A percentile compares a stretch with the other conserved stretches of the same genome.
These are phyloP conservation scores for Mucuna pruriens DNA, from an alignment of 306 rosid species.

Conservation along the genomic window DNA sequence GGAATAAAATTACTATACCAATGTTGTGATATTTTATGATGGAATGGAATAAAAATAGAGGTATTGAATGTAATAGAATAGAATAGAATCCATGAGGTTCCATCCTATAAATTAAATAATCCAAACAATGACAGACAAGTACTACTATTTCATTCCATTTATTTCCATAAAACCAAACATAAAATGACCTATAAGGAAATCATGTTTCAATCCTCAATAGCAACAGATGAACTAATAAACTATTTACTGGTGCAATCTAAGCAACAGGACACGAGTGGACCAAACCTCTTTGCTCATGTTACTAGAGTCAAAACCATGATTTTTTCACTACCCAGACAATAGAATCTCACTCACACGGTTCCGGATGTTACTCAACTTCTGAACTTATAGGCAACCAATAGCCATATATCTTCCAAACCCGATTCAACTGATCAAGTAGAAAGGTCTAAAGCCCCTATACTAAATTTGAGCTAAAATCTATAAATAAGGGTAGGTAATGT, in stretches of 20 bases:
- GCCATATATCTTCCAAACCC: background rate
- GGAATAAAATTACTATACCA: background rate
- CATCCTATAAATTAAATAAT: background rate
- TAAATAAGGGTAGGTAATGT: background rate
- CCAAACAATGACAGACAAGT: background rate
- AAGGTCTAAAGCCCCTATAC: no score
- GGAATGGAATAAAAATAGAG: background rate
- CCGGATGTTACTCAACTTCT: background rate
- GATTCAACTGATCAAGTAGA: background rate
- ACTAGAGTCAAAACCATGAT: background rate
- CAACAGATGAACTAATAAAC: background rate
- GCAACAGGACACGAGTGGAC: background rate
- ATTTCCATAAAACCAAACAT: background rate
- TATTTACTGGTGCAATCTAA: background rate
- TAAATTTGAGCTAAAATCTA: conserved; percentile 14
- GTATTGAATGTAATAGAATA: background rate
- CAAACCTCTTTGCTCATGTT: background rate
- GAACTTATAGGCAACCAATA: background rate
- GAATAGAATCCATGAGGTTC: background rate
- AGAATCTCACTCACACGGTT: background rate
- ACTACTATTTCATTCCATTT: background rate
- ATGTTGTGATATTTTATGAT: background rate
- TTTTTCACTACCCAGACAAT: background rate
- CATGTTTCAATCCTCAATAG: background rate
- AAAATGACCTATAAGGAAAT: background rate